Evolutionary conservation across 352 stramenopile genomes (phyloP), one percentile per base, ranked within the genome.

Genomic region (Phytopythium vexans): DNA sequence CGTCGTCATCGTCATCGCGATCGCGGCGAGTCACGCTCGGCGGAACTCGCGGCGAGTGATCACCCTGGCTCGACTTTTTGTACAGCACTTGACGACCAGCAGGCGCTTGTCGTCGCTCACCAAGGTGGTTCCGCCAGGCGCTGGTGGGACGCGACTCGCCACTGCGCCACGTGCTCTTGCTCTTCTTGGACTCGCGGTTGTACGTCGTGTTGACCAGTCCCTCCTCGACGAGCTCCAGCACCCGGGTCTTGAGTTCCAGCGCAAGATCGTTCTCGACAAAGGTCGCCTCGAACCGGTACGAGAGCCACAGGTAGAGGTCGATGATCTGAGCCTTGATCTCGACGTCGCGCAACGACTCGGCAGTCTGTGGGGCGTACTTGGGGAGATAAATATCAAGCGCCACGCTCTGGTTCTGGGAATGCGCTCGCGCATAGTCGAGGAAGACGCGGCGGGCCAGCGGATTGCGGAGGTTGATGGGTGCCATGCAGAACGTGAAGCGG

Each of bases 271-370:
- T 73, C 64, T 89, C 75, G 10, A 79, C 80, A 52, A 96, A 96
- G 35, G 82, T 93, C 9, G 78, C 76, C 33, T 91, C 77, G 61
- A 98, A 97, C 40, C 92, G 92, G 49, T 81, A 86, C 43, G 89
- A 91, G 1, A 98, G 72, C 95, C 95, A 98, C 15, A 98, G 57
- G 69, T 98, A 98, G 36, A 98, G 41, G 52, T 98, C 93, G 40
- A 98, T 88, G 56, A 97, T 86, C 62, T 94, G 84, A 52, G 96
- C 83, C 56, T 97, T 89, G 54, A 83, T 86, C 66, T 97, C 97
- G 4, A 98, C 67, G 42, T 93, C 77, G 0, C 76, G 74, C 46
- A 98, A 70, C 51, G 95, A 72, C 32, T 95, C 76, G 32, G 94
- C 84, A 7, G 81, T 88, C 16, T 82, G 84, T n/a, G 91, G 78